Conservation (phyloP, 805 yeast genomes). For the Wickerhamiella spandovensis region DNA sequence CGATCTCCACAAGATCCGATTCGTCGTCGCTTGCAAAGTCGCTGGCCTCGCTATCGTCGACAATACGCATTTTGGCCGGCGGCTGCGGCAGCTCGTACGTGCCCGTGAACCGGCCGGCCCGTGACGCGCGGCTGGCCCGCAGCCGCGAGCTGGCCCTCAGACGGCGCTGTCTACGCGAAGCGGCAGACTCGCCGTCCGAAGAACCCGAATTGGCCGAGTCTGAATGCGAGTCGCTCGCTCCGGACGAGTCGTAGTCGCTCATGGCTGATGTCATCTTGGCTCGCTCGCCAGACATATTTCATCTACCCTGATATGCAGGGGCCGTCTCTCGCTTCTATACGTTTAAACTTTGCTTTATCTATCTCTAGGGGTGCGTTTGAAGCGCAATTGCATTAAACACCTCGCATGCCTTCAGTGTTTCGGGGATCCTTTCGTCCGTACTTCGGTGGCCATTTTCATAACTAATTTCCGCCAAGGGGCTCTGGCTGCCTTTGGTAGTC, state of each 20-base stretch:
- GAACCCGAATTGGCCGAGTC: not conserved
- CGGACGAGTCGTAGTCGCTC: not conserved
- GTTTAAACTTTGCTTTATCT: no score
- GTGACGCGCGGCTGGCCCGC: not conserved
- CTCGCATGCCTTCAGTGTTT: no score
- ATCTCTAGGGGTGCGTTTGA: no score
- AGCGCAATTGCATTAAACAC: no score
- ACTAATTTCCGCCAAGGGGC: no score
- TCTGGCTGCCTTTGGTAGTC: no score
- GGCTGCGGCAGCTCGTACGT: not conserved
- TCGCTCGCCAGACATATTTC: no score
- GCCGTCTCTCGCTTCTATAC: no score
- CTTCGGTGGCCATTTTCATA: no score
- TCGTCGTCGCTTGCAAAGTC: not conserved
- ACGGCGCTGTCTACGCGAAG: not conserved
- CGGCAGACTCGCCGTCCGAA: not conserved
- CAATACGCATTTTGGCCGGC: not conserved
- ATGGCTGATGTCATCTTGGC: not conserved
- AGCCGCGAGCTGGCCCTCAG: not conserved
- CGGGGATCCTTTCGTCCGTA: no score
- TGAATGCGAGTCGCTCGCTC: not conserved
- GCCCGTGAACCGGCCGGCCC: not conserved
- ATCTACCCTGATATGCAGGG: no score
- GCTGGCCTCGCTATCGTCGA: slow-evolving; percentile 2
- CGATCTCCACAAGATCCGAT: not conserved